Evolutionary conservation across 2,329 filamentous ascomycete genomes (phyloP).

Genomic region (Bipolaris bicolor): DNA sequence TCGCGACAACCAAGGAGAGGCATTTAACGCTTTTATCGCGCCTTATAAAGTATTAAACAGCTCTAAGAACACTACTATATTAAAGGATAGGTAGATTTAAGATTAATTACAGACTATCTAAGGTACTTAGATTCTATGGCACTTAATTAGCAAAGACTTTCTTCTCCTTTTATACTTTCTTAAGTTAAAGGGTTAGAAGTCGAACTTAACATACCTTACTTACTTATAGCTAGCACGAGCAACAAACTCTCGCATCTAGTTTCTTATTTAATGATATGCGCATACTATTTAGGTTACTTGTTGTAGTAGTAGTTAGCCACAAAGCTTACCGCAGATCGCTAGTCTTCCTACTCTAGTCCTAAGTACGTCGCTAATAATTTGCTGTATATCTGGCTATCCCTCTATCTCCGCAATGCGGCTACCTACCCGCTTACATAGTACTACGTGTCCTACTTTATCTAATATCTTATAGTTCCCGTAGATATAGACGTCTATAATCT

Average conservation of each 20-base stretch:
- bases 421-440: constrained; percentile 9
- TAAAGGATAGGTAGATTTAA: constrained; percentile 10
- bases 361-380: constrained; percentile 21
- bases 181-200: constrained; percentile 18
- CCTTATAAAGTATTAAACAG: constrained; percentile 15
- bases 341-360: constrained; percentile 13
- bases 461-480: constrained; percentile 18
- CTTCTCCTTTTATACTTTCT: constrained; percentile 2
- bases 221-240: constrained; percentile 11
- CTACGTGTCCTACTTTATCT: constrained; percentile 6
- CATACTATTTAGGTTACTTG: constrained; percentile 16
- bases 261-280: constrained; percentile 11
- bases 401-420: constrained; percentile 14
- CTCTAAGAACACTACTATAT: constrained; percentile 4
- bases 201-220: constrained; percentile 17
- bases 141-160: constrained; percentile 10
- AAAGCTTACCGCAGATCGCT: constrained; percentile 22
- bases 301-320: constrained; percentile 4
- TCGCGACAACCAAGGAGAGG: constrained; percentile 4
- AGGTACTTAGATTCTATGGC: constrained; percentile 6
- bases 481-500: constrained; percentile 26
- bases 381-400: constrained; percentile 12
- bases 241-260: constrained; percentile 9
- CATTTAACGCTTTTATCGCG: constrained; percentile 19
- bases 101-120: constrained; percentile 2